Conservation (phyloP, 768 basidiomycete species). For the Tricholoma flavovirens region DNA sequence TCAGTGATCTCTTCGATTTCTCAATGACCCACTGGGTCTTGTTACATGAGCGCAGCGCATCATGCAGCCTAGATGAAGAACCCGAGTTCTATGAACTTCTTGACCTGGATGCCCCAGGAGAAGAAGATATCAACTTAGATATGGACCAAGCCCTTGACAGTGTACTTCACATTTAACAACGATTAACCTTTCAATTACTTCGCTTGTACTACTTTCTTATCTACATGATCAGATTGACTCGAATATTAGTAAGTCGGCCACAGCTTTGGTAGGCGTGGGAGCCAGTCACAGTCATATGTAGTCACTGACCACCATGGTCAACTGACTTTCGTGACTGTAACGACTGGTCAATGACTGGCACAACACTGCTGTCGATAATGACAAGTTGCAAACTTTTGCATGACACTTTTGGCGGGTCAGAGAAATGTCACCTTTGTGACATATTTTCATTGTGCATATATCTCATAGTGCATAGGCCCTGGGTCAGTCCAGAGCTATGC, state of each 20-base stretch:
- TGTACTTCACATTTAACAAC: neutral
- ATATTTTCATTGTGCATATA: too few relatives aligned
- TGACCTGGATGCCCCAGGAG: conserved; percentile 10
- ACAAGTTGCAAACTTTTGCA: too few relatives aligned
- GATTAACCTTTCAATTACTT: conserved; percentile 1
- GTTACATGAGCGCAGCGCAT: neutral
- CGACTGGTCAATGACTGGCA: too few relatives aligned
- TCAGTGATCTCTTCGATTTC: neutral
- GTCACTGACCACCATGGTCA: neutral
- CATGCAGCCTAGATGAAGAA: conserved; percentile 6
- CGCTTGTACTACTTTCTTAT: neutral
- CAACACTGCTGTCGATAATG: too few relatives aligned
- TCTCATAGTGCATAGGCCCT: too few relatives aligned
- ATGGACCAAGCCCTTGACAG: neutral
- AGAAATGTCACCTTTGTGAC: too few relatives aligned
- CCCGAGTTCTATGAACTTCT: conserved; percentile 8
- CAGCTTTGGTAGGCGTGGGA: neutral
- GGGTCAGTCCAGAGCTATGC: too few relatives aligned
- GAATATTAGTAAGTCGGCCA: neutral
- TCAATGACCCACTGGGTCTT: neutral
- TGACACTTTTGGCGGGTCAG: too few relatives aligned
- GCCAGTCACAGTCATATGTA: neutral
- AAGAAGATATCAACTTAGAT: conserved; percentile 2
- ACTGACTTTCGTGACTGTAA: neutral
- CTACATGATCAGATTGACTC: too few relatives aligned